Conservation (phyloP, 441 rosid species). For the Corymbia citriodora region DNA sequence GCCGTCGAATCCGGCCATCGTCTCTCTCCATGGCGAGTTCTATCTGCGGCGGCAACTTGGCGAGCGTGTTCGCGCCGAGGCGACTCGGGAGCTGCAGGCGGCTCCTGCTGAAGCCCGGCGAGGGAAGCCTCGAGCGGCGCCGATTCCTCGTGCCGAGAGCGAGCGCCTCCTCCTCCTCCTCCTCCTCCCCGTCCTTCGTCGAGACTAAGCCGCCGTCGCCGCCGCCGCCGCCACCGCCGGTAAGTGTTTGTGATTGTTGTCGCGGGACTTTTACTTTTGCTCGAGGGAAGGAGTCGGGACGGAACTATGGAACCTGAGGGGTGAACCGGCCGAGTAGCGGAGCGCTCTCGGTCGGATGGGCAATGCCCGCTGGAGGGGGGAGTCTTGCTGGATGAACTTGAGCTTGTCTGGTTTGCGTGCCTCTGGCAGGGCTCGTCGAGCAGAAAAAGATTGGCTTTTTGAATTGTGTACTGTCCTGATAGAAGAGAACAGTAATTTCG, state of each 20-base stretch:
- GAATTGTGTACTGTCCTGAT: background rate
- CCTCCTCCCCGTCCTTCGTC: constrained; percentile 35
- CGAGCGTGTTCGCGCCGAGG: constrained; percentile 8
- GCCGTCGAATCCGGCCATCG: background rate
- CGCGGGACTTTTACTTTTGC: background rate
- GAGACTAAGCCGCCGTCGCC: constrained; percentile 37
- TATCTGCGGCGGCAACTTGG: background rate
- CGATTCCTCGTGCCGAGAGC: constrained; percentile 13
- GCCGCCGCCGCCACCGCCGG: constrained; percentile 12
- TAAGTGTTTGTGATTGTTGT: background rate
- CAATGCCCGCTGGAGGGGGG: background rate
- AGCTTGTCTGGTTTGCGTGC: background rate
- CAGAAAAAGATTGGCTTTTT: background rate
- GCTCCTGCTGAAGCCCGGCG: background rate
- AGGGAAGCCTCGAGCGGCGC: background rate
- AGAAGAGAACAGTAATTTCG: background rate
- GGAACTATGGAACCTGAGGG: background rate
- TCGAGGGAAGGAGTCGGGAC: background rate
- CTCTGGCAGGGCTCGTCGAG: background rate
- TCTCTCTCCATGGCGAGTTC: background rate
- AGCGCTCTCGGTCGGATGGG: background rate
- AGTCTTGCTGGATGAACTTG: background rate
- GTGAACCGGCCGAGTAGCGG: background rate
- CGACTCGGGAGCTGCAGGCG: constrained; percentile 7
- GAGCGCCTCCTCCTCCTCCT: constrained; percentile 38